A percentile compares a stretch with the other conserved stretches of the same genome.
Evolutionary conservation across 169 alveolate genomes (phyloP).

Genomic region (Eimeria tenella): DNA sequence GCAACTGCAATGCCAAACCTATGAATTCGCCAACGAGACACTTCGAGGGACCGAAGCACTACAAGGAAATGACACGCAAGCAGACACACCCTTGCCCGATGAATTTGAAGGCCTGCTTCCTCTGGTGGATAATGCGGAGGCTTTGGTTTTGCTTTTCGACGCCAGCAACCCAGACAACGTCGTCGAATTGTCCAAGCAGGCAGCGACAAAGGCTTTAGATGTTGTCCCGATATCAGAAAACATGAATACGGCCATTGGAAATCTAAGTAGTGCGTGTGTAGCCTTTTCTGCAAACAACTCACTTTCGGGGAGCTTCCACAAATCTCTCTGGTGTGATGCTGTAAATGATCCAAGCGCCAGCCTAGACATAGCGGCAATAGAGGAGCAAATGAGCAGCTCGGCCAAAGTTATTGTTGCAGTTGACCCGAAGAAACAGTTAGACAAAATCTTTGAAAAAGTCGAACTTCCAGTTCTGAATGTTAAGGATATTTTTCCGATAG

Average conservation of each 20-base stretch:
- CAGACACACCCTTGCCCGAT: background rate
- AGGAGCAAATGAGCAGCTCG: conserved; percentile 38
- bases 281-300: conserved; percentile 30
- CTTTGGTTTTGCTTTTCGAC: conserved; percentile 51
- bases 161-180: conserved; percentile 49
- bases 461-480: conserved; percentile 48
- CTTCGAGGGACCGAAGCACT: conserved; percentile 47
- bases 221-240: background rate
- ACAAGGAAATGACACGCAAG: background rate
- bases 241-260: background rate
- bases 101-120: conserved; percentile 56
- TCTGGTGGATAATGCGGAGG: background rate
- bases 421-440: conserved; percentile 33
- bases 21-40: conserved; percentile 28
- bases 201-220: conserved; percentile 48
- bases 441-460: background rate
- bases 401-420: background rate
- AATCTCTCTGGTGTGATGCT: conserved; percentile 50
- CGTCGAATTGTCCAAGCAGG: conserved; percentile 34
- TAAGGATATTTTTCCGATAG: conserved; percentile 23
- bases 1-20: conserved; percentile 49
- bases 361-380: background rate
- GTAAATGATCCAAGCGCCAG: background rate
- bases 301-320: conserved; percentile 56
- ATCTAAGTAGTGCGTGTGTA: background rate